Conservation (phyloP, 1,284 basidiomycete genomes). For the Gymnopus androsaceus region DNA sequence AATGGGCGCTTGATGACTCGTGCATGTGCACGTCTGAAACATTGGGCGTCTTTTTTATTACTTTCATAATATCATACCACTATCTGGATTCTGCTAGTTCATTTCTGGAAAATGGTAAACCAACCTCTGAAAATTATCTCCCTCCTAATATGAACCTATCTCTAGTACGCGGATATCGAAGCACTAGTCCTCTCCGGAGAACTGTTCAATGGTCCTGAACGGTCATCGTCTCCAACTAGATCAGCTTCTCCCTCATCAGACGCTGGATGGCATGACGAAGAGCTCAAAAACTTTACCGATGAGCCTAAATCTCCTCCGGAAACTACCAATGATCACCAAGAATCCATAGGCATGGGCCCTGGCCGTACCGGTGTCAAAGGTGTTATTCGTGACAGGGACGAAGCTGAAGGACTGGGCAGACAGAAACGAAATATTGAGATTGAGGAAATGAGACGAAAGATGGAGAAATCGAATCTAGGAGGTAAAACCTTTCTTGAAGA, state of each 20-base stretch:
- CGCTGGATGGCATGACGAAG: conserved; percentile 51
- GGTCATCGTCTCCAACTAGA: conserved; percentile 58
- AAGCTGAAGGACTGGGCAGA: conserved; percentile 57
- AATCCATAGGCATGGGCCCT: conserved; percentile 78
- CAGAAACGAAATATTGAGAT: conserved; percentile 33
- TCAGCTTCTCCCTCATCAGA: conserved; percentile 44
- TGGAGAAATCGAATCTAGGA: conserved; percentile 23
- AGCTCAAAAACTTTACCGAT: conserved; percentile 32
- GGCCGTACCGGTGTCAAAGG: conserved; percentile 84
- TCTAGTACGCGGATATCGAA: conserved; percentile 60
- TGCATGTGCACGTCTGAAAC: too few species aligned
- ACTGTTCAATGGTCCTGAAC: conserved; percentile 61
- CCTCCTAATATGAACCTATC: too few species aligned
- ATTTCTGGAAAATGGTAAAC: too few species aligned
- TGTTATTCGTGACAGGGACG: conserved; percentile 75
- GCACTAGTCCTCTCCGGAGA: conserved; percentile 77
- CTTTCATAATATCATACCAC: too few species aligned
- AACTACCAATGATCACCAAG: conserved; percentile 26
- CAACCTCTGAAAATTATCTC: too few species aligned
- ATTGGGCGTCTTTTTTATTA: too few species aligned
- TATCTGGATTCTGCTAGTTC: too few species aligned
- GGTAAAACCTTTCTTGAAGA: conserved; percentile 34
- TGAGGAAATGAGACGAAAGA: conserved; percentile 19
- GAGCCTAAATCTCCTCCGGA: conserved; percentile 40
- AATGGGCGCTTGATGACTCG: too few species aligned